Evolutionary conservation across 192 early-diverging fungal species (phyloP), one percentile per base, ranked within the genome.

Genomic region (Podila horticola): DNA sequence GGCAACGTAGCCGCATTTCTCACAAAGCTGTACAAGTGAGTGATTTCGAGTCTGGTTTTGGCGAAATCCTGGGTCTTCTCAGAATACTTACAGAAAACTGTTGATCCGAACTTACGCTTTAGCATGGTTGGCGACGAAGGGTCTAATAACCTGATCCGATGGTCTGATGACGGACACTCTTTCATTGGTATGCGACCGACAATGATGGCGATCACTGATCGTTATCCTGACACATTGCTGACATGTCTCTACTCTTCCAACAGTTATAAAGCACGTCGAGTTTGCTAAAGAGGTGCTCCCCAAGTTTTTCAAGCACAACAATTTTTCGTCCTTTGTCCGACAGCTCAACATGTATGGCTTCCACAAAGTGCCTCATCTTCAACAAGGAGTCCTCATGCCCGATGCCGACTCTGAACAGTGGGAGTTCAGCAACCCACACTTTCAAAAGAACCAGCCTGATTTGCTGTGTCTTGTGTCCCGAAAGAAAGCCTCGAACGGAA

Each of bases 341-440:
- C 96, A 97, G 74, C 86, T 97, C 13, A 97, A 97, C 76, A 92
- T 97, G 93, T 97, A 99, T 74, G 98, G 95, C 17, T 99, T 99
- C 72, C 96, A 97, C 84, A 99, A 99, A 67, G 90, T 98, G 17
- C 96, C 95, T n/a, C 95, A 97, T 77, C 75, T 97, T 17, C 93
- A 95, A 66, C 94, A 96, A 60, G 97, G 97, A 33, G 94, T 95
- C 3, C 86, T 98, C 36, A 87, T 91, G 6, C 83, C 93, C 6
- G 93, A 94, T 22, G 88, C 86, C 2, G 88, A 89, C 29, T 88
- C 93, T 0, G 97, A 99, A 79, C 86, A 89, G 62, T 96, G 93
- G 93, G 96, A 98, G 84, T 99, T 99, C 82, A 90, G 87, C 63
- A 96, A 99, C 74, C 89, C 89, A 0, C 90, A 97, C 70, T 99